These are phyloP conservation scores for Rasamsonia emersonii DNA, from an alignment of 2,329 filamentous ascomycete species.

Conservation along the genomic window DNA sequence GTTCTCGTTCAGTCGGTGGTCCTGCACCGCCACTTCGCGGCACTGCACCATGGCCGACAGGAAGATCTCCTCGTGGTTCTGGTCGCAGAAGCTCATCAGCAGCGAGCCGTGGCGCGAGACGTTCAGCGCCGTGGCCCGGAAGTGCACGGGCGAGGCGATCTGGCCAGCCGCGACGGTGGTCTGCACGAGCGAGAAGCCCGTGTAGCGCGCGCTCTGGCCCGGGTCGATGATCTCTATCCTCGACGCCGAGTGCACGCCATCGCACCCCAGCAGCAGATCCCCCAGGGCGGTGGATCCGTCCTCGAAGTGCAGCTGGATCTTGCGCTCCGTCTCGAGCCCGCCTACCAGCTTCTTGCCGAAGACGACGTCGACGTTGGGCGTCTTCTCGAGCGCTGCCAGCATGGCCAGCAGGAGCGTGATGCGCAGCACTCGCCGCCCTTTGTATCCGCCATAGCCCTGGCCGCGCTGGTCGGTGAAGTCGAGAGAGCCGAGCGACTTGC, in stretches of 20 bases:
- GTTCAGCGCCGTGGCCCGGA: slow-evolving; percentile 32
- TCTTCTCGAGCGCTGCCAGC: slow-evolving; percentile 29
- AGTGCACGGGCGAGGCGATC: slow-evolving; percentile 23
- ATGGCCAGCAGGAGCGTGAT: slow-evolving; percentile 34
- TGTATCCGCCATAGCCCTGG: slow-evolving; percentile 20
- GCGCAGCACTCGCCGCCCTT: slow-evolving; percentile 34
- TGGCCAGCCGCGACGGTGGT: slow-evolving; percentile 19
- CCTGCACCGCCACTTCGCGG: slow-evolving; percentile 17
- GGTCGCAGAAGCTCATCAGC: slow-evolving; percentile 32
- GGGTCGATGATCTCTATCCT: slow-evolving; percentile 31
- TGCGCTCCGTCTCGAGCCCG: slow-evolving; percentile 11
- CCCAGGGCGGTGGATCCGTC: slow-evolving; percentile 26
- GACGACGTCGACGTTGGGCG: slow-evolving; percentile 28
- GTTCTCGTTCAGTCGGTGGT: slow-evolving; percentile 15
- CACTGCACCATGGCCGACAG: slow-evolving; percentile 32
- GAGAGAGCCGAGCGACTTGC: slow-evolving; percentile 27
- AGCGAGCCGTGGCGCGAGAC: slow-evolving; percentile 30
- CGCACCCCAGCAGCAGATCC: slow-evolving; percentile 32
- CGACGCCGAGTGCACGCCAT: slow-evolving; percentile 33
- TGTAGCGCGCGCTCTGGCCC: slow-evolving; percentile 27
- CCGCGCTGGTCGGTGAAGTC: slow-evolving; percentile 27
- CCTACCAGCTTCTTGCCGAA: slow-evolving; percentile 34
- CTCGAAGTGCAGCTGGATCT: slow-evolving; percentile 19
- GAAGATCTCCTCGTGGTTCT: slow-evolving; percentile 28
- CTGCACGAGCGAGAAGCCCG: slow-evolving; percentile 34